These are phyloP conservation scores for Fusarium duplospermum DNA, from an alignment of 2,329 filamentous ascomycete genomes.

Conservation along the genomic window DNA sequence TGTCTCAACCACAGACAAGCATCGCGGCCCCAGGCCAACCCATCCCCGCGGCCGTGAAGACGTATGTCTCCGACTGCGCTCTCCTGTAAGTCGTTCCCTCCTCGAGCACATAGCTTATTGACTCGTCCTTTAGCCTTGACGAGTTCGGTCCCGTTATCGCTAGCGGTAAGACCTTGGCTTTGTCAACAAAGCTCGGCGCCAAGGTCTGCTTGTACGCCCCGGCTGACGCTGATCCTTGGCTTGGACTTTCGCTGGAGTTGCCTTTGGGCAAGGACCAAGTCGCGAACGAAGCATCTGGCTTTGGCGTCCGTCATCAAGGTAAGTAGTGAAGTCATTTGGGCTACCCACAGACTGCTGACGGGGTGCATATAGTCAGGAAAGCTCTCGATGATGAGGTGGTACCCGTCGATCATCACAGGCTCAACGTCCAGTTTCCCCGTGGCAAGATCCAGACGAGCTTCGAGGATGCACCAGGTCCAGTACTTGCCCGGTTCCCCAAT, in stretches of 20 bases:
- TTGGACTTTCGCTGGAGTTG: neutral
- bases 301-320: constrained; percentile 13
- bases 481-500: neutral
- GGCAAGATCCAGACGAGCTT: neutral
- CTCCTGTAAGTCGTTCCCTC: neutral
- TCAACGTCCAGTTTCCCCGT: neutral
- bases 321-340: neutral
- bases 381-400: neutral
- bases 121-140: neutral
- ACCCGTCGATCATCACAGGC: neutral
- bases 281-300: neutral
- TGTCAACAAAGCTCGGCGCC: neutral
- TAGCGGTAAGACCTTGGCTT: neutral
- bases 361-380: neutral
- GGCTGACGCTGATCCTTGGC: neutral
- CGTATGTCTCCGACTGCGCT: neutral
- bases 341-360: neutral
- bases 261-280: constrained; percentile 2
- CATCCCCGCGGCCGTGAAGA: neutral
- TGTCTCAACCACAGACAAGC: neutral
- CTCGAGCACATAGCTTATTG: neutral
- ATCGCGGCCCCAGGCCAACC: neutral
- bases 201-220: neutral
- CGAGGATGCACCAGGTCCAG: neutral
- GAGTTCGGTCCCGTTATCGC: constrained; percentile 9